A percentile compares a stretch with the other conserved stretches of the same genome.
These are phyloP conservation scores for Beauveria sp. DNA, from an alignment of 2,329 filamentous ascomycete genomes.

Conservation along the genomic window DNA sequence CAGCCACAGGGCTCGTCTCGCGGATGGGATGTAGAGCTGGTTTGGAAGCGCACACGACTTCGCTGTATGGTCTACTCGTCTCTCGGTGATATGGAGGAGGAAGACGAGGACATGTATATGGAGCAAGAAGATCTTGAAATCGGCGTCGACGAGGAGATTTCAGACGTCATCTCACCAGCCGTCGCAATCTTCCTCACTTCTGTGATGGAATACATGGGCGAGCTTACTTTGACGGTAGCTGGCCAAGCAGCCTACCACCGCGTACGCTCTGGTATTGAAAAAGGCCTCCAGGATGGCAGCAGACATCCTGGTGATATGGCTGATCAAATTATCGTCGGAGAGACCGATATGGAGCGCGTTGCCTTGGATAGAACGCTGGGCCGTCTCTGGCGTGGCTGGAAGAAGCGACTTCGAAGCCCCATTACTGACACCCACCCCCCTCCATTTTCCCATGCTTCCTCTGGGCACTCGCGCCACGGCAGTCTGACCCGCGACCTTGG, in stretches of 20 bases:
- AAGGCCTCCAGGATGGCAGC: conserved; percentile 47
- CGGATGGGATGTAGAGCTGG: conserved; percentile 83
- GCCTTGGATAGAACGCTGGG: conserved; percentile 85
- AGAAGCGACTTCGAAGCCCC: conserved; percentile 67
- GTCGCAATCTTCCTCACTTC: conserved; percentile 95
- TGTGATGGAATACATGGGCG: conserved; percentile 87
- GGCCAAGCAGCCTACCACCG: conserved; percentile 75
- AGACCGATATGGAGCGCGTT: conserved; percentile 86
- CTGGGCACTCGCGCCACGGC: conserved; percentile 23
- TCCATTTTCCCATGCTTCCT: conserved; percentile 42
- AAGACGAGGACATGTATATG: conserved; percentile 87
- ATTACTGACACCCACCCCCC: conserved; percentile 37
- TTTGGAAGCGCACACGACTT: conserved; percentile 88
- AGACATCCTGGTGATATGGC: conserved; percentile 40
- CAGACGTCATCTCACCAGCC: conserved; percentile 73
- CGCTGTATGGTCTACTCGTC: conserved; percentile 98
- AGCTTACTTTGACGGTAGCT: conserved; percentile 81
- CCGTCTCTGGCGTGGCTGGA: conserved; percentile 89
- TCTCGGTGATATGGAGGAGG: conserved; percentile 92
- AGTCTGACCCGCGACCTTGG: conserved; percentile 32
- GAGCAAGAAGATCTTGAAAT: conserved; percentile 67
- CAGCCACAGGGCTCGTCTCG: conserved; percentile 45
- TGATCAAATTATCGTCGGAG: conserved; percentile 74
- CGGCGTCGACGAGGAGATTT: conserved; percentile 47
- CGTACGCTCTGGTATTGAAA: conserved; percentile 50